phyloP scores from a whole-genome alignment of 192 early-diverging fungal genomes.

The Gaertneriomyces semiglobifer region DNA sequence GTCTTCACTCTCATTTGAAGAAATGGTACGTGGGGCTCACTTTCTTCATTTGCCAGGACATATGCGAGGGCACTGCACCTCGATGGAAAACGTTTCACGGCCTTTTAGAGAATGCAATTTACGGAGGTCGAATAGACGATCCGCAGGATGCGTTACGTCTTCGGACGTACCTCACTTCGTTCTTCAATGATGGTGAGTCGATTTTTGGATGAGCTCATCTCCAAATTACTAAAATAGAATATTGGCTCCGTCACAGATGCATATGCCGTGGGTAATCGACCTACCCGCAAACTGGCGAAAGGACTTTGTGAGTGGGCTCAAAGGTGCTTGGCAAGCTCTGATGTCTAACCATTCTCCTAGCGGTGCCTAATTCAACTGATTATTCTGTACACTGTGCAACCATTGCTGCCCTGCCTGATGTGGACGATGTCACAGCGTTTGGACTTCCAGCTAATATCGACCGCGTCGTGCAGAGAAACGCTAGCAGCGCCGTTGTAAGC shows the following conservation, averaged over 20 bases:
- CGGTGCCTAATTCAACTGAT: slow-evolving; percentile 40
- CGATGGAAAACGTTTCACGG: slow-evolving; percentile 53
- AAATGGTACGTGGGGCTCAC: neutral
- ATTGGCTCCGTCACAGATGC: slow-evolving; percentile 34
- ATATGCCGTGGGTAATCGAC: slow-evolving; percentile 38
- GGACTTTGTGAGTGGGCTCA: neutral
- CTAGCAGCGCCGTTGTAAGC: slow-evolving; percentile 35
- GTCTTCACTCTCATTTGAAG: neutral
- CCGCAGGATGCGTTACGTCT: slow-evolving; percentile 47
- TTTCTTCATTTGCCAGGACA: neutral
- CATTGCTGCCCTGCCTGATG: slow-evolving; percentile 48
- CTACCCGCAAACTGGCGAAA: slow-evolving; percentile 45
- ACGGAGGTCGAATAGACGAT: slow-evolving; percentile 61
- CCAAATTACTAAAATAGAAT: neutral
- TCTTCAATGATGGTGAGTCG: slow-evolving; percentile 53
- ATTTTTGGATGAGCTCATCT: neutral
- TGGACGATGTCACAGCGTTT: slow-evolving; percentile 43
- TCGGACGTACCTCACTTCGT: slow-evolving; percentile 40
- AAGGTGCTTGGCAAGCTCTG: neutral
- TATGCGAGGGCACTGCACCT: slow-evolving; percentile 23
- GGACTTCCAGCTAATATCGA: slow-evolving; percentile 55
- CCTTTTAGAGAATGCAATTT: slow-evolving; percentile 55
- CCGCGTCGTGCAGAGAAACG: slow-evolving; percentile 35
- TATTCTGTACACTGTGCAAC: slow-evolving; percentile 35
- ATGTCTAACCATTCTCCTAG: slow-evolving; percentile 1